phyloP scores from a whole-genome alignment of 139 green algal genomes.

The Chlorella sp. region DNA sequence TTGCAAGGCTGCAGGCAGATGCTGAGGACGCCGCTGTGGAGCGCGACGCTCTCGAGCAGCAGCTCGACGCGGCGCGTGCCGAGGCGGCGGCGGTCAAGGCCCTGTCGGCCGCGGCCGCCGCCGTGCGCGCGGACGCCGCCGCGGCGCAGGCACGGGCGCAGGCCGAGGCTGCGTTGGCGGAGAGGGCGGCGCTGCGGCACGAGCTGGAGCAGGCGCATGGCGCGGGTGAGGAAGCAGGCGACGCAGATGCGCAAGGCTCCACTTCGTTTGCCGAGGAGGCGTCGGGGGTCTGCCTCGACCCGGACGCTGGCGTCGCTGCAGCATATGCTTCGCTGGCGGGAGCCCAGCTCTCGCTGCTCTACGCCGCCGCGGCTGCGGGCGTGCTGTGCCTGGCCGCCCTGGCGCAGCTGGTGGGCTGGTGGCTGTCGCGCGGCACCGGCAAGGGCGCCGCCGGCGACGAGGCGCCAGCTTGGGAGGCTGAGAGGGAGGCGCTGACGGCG shows the following conservation, averaged over 20 bases:
- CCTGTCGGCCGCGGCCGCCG: background rate
- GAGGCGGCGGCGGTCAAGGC: background rate
- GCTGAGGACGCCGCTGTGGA: background rate
- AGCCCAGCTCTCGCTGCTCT: no score
- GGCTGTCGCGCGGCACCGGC: no score
- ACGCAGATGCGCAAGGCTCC: background rate
- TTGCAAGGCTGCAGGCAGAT: no score
- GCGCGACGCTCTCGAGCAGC: background rate
- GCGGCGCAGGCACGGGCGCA: background rate
- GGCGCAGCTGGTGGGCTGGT: background rate
- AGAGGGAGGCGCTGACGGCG: no score
- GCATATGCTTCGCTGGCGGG: no score
- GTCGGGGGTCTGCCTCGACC: no score
- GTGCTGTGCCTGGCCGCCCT: background rate
- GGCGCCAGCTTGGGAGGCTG: no score
- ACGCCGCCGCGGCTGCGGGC: background rate
- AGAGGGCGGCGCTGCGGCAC: conserved; percentile 1
- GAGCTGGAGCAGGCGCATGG: conserved; percentile 3
- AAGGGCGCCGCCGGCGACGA: background rate
- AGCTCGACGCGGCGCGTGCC: background rate
- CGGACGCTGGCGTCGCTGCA: no score
- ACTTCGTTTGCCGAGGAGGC: no score
- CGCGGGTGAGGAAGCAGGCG: background rate
- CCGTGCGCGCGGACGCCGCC: background rate
- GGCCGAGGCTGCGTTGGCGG: background rate